Evolutionary conservation across 2,329 filamentous ascomycete genomes (phyloP).

Genomic region (Talaromyces verruculosus): DNA sequence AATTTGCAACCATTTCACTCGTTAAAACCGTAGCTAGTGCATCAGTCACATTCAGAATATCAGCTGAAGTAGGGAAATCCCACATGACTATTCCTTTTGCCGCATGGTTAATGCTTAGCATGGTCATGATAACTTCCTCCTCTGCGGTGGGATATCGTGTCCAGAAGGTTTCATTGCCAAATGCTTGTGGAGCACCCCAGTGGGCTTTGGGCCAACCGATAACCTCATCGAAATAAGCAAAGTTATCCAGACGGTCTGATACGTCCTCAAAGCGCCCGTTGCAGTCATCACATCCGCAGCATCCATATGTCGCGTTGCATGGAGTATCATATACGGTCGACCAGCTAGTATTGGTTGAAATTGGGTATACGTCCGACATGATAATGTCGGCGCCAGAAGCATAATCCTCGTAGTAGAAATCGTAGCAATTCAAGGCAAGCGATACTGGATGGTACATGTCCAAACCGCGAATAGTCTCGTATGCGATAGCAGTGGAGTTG

Average conservation of each 20-base stretch:
- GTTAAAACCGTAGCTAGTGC: constrained; percentile 44
- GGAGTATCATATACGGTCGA: constrained; percentile 56
- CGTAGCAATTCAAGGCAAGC: constrained; percentile 61
- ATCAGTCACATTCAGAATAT: constrained; percentile 37
- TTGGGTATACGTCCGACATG: constrained; percentile 61
- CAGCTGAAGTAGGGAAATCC: constrained; percentile 46
- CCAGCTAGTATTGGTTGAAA: constrained; percentile 57
- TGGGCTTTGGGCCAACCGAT: constrained; percentile 44
- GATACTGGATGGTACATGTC: constrained; percentile 64
- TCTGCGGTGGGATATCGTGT: constrained; percentile 44
- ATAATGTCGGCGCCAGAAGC: constrained; percentile 57
- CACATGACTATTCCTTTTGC: constrained; percentile 54
- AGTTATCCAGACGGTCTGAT: constrained; percentile 44
- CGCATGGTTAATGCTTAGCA: constrained; percentile 51
- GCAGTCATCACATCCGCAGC: constrained; percentile 65
- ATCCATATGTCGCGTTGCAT: constrained; percentile 61
- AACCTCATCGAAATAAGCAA: constrained; percentile 44
- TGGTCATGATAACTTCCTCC: constrained; percentile 51
- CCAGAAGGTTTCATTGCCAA: constrained; percentile 52
- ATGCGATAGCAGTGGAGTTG: constrained; percentile 45
- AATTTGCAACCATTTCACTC: constrained; percentile 31
- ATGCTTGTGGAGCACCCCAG: constrained; percentile 55
- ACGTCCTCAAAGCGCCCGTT: constrained; percentile 56
- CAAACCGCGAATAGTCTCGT: constrained; percentile 49
- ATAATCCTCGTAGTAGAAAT: constrained; percentile 62